phyloP scores from a whole-genome alignment of 192 early-diverging fungal genomes.

The Chytriomyces sp. region DNA sequence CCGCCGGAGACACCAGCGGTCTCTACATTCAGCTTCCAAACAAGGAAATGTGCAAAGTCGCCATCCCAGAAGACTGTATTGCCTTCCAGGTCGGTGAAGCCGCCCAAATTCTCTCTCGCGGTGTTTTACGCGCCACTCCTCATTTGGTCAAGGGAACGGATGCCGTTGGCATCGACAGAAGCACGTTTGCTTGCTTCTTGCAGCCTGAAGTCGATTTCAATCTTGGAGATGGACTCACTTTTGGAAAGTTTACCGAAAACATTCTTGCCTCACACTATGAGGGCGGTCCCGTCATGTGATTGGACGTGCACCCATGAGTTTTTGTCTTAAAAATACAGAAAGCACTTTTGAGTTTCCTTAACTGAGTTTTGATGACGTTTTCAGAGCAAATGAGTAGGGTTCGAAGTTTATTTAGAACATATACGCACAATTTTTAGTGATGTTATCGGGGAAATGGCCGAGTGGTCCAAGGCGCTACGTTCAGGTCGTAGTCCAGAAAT shows the following conservation, averaged over 20 bases:
- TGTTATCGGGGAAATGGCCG: too few species aligned
- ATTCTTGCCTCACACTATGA: conserved; percentile 44
- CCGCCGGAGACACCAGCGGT: conserved; percentile 52
- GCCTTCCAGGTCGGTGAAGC: conserved; percentile 74
- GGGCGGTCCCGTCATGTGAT: neutral
- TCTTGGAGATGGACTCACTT: conserved; percentile 46
- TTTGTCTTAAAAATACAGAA: too few species aligned
- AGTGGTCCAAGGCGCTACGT: too few species aligned
- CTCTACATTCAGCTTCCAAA: conserved; percentile 64
- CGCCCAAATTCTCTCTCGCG: conserved; percentile 54
- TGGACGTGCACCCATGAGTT: too few species aligned
- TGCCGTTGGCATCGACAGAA: conserved; percentile 54
- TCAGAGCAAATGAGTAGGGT: too few species aligned
- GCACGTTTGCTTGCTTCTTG: conserved; percentile 76
- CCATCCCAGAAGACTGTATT: conserved; percentile 64
- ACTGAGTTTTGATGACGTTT: too few species aligned
- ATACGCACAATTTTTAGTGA: too few species aligned
- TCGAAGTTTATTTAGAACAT: too few species aligned
- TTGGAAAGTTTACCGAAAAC: conserved; percentile 57
- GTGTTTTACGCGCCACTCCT: conserved; percentile 66
- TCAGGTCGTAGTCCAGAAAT: too few species aligned
- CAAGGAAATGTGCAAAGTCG: conserved; percentile 52
- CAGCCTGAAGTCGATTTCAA: conserved; percentile 63
- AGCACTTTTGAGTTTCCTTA: too few species aligned
- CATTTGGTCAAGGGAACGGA: conserved; percentile 68